phyloP scores from a whole-genome alignment of 495 filamentous ascomycete species.

The Tuber borchii region DNA sequence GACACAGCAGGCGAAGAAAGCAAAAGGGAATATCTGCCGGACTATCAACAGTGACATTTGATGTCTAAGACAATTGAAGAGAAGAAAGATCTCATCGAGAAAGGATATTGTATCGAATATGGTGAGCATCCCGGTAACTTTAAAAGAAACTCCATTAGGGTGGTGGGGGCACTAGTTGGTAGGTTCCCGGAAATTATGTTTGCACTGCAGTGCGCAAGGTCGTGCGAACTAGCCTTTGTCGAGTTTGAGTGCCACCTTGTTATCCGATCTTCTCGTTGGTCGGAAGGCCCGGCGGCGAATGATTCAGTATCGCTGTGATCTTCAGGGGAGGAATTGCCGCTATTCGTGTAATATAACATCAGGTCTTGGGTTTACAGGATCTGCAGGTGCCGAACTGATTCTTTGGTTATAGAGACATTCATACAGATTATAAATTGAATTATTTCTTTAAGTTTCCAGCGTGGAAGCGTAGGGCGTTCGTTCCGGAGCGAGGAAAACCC shows the following conservation, averaged over 20 bases:
- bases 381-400: background rate
- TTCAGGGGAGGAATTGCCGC: conserved; percentile 2
- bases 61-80: background rate
- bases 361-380: background rate
- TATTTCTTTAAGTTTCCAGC: background rate
- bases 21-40: background rate
- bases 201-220: background rate
- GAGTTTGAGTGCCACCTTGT: background rate
- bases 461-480: background rate
- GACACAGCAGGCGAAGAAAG: background rate
- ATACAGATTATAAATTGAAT: background rate
- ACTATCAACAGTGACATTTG: background rate
- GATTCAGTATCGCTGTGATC: background rate
- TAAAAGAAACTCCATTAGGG: background rate
- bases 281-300: background rate
- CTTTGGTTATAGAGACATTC: background rate
- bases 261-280: conserved; percentile 4
- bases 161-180: background rate
- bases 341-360: background rate
- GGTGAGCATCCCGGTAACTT: background rate
- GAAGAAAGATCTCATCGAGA: background rate
- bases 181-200: background rate
- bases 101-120: background rate
- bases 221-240: background rate
- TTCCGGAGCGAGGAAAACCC: background rate